Evolutionary conservation across 176 grass and related monocot species (phyloP).

Genomic region (Saccharum spontaneum): DNA sequence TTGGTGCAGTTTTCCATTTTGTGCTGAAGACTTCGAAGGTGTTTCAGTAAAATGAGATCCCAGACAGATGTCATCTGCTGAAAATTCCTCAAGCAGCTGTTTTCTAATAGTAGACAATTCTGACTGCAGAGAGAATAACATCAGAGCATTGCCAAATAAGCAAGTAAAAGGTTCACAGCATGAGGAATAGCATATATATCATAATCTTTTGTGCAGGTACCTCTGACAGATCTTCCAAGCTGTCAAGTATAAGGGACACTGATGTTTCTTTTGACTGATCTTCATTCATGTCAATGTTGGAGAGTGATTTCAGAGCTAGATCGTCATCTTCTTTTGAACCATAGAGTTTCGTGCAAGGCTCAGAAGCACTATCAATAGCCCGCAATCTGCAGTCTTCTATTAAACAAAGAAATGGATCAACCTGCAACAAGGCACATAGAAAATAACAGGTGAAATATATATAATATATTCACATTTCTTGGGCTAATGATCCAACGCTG

Average conservation of each 20-base stretch:
- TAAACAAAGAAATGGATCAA: slow-evolving; percentile 86
- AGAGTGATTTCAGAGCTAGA: slow-evolving; percentile 72
- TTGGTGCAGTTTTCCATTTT: slow-evolving; percentile 41
- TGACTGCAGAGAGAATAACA: slow-evolving; percentile 45
- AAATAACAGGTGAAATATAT: slow-evolving; percentile 12
- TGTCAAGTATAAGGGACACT: slow-evolving; percentile 68
- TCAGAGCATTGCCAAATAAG: slow-evolving; percentile 8
- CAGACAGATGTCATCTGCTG: slow-evolving; percentile 64
- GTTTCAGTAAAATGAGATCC: slow-evolving; percentile 64
- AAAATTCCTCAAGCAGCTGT: slow-evolving; percentile 87
- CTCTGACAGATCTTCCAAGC: slow-evolving; percentile 61
- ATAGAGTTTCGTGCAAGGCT: slow-evolving; percentile 47
- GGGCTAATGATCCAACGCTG: neutral
- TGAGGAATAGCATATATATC: neutral
- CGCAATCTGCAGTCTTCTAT: slow-evolving; percentile 83
- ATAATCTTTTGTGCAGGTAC: slow-evolving; percentile 43
- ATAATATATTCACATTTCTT: neutral
- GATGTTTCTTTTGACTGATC: slow-evolving; percentile 70
- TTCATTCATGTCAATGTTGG: slow-evolving; percentile 55
- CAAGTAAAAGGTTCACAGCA: neutral
- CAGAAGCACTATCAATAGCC: slow-evolving; percentile 41
- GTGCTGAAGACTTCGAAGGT: slow-evolving; percentile 33
- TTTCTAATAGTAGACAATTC: slow-evolving; percentile 63
- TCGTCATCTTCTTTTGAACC: slow-evolving; percentile 81
- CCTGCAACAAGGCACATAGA: slow-evolving; percentile 36